Conservation (phyloP, 495 filamentous ascomycete species). For the Penicillium egyptiacum region DNA sequence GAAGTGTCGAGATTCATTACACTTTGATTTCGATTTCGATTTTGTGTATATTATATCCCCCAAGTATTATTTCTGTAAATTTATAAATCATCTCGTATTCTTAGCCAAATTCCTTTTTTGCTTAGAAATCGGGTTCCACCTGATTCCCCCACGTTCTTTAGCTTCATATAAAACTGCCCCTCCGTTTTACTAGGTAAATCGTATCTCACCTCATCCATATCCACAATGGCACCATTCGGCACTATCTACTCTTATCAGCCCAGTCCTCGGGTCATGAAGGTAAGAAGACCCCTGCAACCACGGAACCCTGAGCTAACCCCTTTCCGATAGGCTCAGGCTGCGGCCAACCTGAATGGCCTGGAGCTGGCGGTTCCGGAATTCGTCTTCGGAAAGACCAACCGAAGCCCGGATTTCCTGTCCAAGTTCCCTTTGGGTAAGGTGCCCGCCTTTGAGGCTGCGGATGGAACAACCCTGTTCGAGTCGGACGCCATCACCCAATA, state of each 20-base stretch:
- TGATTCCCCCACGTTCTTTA: conserved; percentile 15
- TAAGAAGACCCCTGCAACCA: conserved; percentile 23
- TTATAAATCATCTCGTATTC: too few species aligned
- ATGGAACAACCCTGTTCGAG: conserved; percentile 52
- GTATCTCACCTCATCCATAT: not conserved
- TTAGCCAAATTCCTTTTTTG: too few species aligned
- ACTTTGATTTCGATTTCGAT: not conserved
- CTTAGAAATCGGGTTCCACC: conserved; percentile 27
- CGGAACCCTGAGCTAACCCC: not conserved
- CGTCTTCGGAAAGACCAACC: conserved; percentile 47
- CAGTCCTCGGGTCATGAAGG: conserved; percentile 53
- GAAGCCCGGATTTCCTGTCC: conserved; percentile 50
- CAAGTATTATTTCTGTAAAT: too few species aligned
- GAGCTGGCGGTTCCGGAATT: conserved; percentile 45
- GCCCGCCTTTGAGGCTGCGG: conserved; percentile 55
- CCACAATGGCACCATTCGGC: conserved; percentile 55
- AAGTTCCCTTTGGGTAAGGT: conserved; percentile 65
- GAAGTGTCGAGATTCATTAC: not conserved
- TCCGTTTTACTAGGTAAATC: not conserved
- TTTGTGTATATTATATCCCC: too few species aligned
- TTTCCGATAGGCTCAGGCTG: conserved; percentile 48
- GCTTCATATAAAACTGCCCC: not conserved
- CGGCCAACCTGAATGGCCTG: conserved; percentile 54
- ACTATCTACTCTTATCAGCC: conserved; percentile 47
- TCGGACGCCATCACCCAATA: conserved; percentile 57